Conservation (phyloP, 1,284 basidiomycete species). For the Ustilago vetiveriae region DNA sequence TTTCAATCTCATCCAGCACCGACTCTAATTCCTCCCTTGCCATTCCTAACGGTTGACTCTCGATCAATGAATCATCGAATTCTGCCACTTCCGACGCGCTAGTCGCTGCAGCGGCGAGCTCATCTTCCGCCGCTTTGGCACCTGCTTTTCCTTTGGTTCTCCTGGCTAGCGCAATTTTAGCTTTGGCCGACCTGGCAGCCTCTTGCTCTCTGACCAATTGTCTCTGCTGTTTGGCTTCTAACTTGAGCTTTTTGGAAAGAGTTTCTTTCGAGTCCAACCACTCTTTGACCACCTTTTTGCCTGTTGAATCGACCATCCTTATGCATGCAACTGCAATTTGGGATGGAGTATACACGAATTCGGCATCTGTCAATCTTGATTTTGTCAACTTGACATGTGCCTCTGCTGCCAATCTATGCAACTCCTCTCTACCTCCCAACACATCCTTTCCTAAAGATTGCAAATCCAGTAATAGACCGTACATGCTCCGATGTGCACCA, state of each 20-base stretch:
- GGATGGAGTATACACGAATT: constrained; percentile 88
- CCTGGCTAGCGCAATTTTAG: constrained; percentile 19
- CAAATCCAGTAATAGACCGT: constrained; percentile 88
- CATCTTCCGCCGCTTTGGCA: constrained; percentile 34
- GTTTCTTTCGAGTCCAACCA: constrained; percentile 70
- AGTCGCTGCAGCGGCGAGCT: constrained; percentile 7
- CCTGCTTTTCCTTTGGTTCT: constrained; percentile 32
- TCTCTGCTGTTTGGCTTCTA: constrained; percentile 11
- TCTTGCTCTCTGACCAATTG: constrained; percentile 20
- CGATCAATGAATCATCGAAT: constrained; percentile 31
- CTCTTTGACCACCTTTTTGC: constrained; percentile 72
- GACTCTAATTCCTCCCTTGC: constrained; percentile 75
- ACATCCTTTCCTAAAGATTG: constrained; percentile 73
- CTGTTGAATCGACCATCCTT: constrained; percentile 4
- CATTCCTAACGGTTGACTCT: constrained; percentile 38
- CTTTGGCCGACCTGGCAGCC: constrained; percentile 9
- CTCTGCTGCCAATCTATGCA: constrained; percentile 32
- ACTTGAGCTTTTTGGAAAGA: neutral
- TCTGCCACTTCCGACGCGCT: constrained; percentile 1
- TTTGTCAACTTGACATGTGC: constrained; percentile 58
- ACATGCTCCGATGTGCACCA: constrained; percentile 86
- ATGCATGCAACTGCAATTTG: constrained; percentile 92
- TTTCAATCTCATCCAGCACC: constrained; percentile 71
- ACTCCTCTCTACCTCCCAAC: constrained; percentile 26
- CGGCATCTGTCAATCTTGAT: constrained; percentile 86